Percentiles rank a stretch among this genome's conserved stretches.
Conservation (phyloP, 2,329 filamentous ascomycete species). For the Trichoderma semiorbis region DNA sequence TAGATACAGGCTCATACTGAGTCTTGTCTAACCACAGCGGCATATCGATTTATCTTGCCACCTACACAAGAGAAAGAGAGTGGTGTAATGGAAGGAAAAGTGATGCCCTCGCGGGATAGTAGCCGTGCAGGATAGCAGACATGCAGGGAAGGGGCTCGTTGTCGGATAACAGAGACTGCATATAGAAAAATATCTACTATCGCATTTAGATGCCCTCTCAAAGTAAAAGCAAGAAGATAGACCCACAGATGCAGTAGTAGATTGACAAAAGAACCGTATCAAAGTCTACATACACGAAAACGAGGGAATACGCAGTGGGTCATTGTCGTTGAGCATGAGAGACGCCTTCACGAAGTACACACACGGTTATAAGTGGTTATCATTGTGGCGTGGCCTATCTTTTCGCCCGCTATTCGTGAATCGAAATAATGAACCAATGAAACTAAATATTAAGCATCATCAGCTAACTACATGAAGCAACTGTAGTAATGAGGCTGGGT, state of each 20-base stretch:
- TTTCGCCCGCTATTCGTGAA: accelerated
- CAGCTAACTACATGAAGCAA: too few relatives aligned
- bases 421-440: background rate
- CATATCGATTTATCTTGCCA: background rate
- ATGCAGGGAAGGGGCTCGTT: background rate
- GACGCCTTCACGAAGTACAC: background rate
- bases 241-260: background rate
- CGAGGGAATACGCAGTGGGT: background rate
- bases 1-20: background rate
- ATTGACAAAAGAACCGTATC: background rate
- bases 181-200: background rate
- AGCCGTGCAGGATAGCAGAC: background rate
- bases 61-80: background rate
- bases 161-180: background rate
- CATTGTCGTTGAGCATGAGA: background rate
- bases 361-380: background rate
- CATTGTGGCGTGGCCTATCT: background rate
- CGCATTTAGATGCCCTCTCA: background rate
- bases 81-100: background rate
- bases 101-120: too few relatives aligned
- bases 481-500: too few relatives aligned
- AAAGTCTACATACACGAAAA: background rate
- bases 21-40: background rate
- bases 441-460: background rate
- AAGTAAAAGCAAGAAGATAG: background rate